Evolutionary conservation across 768 basidiomycete genomes (phyloP), one percentile per base, ranked within the genome.

Genomic region (Kwoniella heveanensis): DNA sequence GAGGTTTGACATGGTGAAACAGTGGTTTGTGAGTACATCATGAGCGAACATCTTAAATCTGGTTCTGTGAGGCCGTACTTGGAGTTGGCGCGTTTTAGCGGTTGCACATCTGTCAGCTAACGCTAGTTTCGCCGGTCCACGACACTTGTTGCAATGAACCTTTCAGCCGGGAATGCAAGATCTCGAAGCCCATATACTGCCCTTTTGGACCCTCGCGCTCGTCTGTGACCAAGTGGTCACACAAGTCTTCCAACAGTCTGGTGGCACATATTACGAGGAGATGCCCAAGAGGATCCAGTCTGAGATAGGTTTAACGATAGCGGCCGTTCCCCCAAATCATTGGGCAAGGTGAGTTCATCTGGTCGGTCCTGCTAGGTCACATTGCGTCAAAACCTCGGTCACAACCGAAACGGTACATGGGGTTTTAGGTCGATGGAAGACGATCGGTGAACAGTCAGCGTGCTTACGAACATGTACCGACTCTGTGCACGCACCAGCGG

Each of bases 291-390:
- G 62, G 29, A 51, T 48, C 47, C 56, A 51, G 48, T 55, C 51
- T 12, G 57, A 64, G 29, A 49, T 63, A 2, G 61, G 52, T 4
- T 37, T 67, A 6, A 44, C 57, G 24, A 46, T 67, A 8, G 39
- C 66, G 26, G 66, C 66, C 29, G 66, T 67, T 15, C 24, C 30
- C 3, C 46, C 27, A 37, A 53, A 59, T 39, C 66, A 67, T 56
- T 67, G 61, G 57, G 56, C 57, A 6, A 63, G 61, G 66, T 67
- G 39, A 55, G 66, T 57, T 32, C 32, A 32, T 6, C 32, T n/a
- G n/a, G n/a, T n/a, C n/a, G n/a, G n/a, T n/a, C n/a, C n/a, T n/a
- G n/a, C n/a, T n/a, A n/a, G n/a, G n/a, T n/a, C n/a, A n/a, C n/a
- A n/a, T n/a, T n/a, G n/a, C n/a, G n/a, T n/a, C n/a, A n/a, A n/a